Evolutionary conservation across 495 filamentous ascomycete genomes (phyloP).

Genomic region (Hypoxylon subgilvum): DNA sequence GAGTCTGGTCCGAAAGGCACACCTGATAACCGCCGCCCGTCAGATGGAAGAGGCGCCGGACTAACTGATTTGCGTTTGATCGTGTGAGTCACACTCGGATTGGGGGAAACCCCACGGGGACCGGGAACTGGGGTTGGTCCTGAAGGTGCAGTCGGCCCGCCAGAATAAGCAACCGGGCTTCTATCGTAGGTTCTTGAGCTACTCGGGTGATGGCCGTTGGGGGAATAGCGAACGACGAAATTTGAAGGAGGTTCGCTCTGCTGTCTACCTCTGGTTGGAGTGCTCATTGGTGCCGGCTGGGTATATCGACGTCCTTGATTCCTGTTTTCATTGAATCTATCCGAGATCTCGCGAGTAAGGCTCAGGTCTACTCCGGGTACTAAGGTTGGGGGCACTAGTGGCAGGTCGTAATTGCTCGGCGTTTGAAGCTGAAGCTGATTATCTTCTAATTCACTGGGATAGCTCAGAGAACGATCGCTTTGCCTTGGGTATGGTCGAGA

Average conservation of each 20-base stretch:
- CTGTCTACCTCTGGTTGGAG: conserved; percentile 48
- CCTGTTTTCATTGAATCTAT: conserved; percentile 57
- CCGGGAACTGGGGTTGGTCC: conserved; percentile 42
- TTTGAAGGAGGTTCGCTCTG: conserved; percentile 46
- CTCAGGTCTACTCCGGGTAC: conserved; percentile 71
- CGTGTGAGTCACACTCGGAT: conserved; percentile 55
- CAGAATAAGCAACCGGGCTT: conserved; percentile 47
- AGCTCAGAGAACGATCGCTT: conserved; percentile 28
- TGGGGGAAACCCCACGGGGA: conserved; percentile 64
- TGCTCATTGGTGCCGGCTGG: conserved; percentile 43
- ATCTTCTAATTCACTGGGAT: conserved; percentile 46
- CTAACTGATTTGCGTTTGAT: conserved; percentile 79
- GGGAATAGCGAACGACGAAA: conserved; percentile 47
- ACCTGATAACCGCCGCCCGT: conserved; percentile 61
- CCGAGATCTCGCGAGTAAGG: conserved; percentile 62
- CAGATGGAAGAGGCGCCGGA: conserved; percentile 66
- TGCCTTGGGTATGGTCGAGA: conserved; percentile 34
- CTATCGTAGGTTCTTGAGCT: conserved; percentile 45
- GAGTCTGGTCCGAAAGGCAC: conserved; percentile 90
- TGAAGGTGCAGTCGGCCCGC: conserved; percentile 47
- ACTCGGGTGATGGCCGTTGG: conserved; percentile 42
- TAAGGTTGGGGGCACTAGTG: conserved; percentile 68
- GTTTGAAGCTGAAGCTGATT: conserved; percentile 31
- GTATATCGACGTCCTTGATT: conserved; percentile 51
- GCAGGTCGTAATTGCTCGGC: conserved; percentile 45